Conservation (phyloP, 495 filamentous ascomycete species). For the Penicillium lividum region DNA sequence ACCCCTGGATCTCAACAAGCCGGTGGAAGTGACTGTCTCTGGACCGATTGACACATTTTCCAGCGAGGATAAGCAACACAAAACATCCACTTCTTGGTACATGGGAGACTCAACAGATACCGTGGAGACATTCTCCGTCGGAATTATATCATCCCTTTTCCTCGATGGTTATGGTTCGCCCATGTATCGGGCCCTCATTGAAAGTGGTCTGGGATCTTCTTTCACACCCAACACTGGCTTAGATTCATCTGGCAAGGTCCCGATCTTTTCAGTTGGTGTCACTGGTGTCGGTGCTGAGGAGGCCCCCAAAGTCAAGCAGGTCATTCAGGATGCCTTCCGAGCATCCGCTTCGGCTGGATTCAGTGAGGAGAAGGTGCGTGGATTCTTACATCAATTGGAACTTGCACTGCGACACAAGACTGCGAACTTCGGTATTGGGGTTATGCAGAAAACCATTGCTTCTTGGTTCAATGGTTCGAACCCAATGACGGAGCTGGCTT, state of each 20-base stretch:
- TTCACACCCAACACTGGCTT: constrained; percentile 94
- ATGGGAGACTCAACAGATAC: constrained; percentile 79
- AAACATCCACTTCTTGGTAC: constrained; percentile 91
- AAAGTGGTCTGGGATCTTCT: constrained; percentile 85
- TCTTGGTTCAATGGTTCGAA: constrained; percentile 95
- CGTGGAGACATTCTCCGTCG: constrained; percentile 81
- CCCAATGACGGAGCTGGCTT: constrained; percentile 85
- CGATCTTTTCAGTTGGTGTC: constrained; percentile 87
- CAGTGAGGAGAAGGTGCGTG: constrained; percentile 84
- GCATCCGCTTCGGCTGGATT: constrained; percentile 73
- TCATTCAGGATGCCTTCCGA: constrained; percentile 66
- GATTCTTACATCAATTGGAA: constrained; percentile 90
- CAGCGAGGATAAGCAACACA: constrained; percentile 81
- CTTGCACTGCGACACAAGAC: constrained; percentile 91
- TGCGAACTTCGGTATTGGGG: constrained; percentile 85
- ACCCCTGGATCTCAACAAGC: constrained; percentile 69
- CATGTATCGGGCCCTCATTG: constrained; percentile 86
- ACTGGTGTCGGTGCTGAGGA: constrained; percentile 80
- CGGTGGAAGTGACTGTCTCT: constrained; percentile 65
- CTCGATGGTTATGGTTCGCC: constrained; percentile 95
- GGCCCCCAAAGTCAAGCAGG: constrained; percentile 72
- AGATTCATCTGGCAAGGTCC: constrained; percentile 71
- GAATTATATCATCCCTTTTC: constrained; percentile 76
- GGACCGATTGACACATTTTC: constrained; percentile 90
- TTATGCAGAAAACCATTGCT: constrained; percentile 84